Conservation (phyloP, 2,329 filamentous ascomycete species). For the Trichophyton simii region DNA sequence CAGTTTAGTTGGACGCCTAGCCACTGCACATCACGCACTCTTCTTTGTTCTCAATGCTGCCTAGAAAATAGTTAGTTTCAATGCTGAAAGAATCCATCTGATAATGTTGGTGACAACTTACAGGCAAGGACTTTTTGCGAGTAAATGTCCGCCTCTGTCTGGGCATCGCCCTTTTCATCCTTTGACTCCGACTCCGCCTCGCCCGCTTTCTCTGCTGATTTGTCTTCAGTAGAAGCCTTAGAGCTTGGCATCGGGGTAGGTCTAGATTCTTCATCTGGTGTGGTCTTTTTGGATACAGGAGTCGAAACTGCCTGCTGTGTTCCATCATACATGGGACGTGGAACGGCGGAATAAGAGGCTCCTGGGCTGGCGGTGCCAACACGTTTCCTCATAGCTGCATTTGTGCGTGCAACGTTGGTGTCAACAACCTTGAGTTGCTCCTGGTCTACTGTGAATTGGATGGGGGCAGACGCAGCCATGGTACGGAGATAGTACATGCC, state of each 20-base stretch:
- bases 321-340: slow-evolving; percentile 50
- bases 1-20: slow-evolving; percentile 34
- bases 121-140: slow-evolving; percentile 83
- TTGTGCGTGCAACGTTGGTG: slow-evolving; percentile 56
- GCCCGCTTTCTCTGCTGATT: slow-evolving; percentile 18
- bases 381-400: slow-evolving; percentile 55
- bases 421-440: slow-evolving; percentile 82
- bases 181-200: background rate
- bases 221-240: slow-evolving; percentile 22
- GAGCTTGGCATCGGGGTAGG: slow-evolving; percentile 31
- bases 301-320: slow-evolving; percentile 44
- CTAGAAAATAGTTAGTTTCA: slow-evolving; percentile 33
- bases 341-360: slow-evolving; percentile 47
- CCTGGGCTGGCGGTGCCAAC: slow-evolving; percentile 45
- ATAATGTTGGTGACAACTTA: slow-evolving; percentile 37
- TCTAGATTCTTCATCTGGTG: slow-evolving; percentile 54
- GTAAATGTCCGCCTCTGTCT: slow-evolving; percentile 79
- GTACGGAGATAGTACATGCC: slow-evolving; percentile 99
- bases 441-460: slow-evolving; percentile 98
- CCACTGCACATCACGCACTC: slow-evolving; percentile 95
- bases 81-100: background rate
- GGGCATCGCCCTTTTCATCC: slow-evolving; percentile 36
- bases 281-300: slow-evolving; percentile 45
- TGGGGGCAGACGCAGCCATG: slow-evolving; percentile 89
- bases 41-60: slow-evolving; percentile 95